Conservation (phyloP, 129 eudicot species). For the Flaveria robusta region DNA sequence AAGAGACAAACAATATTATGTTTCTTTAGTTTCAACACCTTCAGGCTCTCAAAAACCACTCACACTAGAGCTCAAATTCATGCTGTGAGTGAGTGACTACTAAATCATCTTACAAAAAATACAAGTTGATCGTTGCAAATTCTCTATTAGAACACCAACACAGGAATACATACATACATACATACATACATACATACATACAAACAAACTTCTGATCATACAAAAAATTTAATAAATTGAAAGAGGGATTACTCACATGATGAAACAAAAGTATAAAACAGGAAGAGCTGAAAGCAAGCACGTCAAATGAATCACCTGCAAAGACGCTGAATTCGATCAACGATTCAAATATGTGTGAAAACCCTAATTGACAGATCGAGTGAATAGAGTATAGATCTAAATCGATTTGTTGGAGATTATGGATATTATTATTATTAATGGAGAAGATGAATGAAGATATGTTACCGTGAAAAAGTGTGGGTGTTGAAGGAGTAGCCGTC, state of each 20-base stretch:
- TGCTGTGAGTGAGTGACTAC: too few relatives aligned
- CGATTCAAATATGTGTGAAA: background rate
- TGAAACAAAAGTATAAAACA: slow-evolving; percentile 6
- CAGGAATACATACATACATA: too few relatives aligned
- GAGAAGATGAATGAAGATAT: background rate
- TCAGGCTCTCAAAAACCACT: background rate
- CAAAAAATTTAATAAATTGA: background rate
- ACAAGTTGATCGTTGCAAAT: too few relatives aligned
- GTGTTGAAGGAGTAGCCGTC: slow-evolving; percentile 24
- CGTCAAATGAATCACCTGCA: slow-evolving; percentile 27
- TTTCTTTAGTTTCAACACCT: too few relatives aligned
- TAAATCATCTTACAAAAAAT: too few relatives aligned
- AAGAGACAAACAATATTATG: too few relatives aligned
- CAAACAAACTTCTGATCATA: too few relatives aligned
- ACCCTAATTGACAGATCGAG: slow-evolving; percentile 28
- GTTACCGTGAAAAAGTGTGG: slow-evolving; percentile 22
- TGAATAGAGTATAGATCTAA: slow-evolving; percentile 25
- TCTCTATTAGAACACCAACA: too few relatives aligned
- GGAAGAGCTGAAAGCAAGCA: slow-evolving; percentile 9
- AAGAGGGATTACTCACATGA: slow-evolving; percentile 23
- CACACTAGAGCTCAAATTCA: background rate
- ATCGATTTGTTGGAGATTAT: background rate
- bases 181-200: too few relatives aligned
- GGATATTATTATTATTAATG: background rate
- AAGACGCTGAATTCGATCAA: slow-evolving; percentile 1